Evolutionary conservation across 371 early-diverging fungal genomes (phyloP), one percentile per base, ranked within the genome.

Genomic region (Circinella umbellata): DNA sequence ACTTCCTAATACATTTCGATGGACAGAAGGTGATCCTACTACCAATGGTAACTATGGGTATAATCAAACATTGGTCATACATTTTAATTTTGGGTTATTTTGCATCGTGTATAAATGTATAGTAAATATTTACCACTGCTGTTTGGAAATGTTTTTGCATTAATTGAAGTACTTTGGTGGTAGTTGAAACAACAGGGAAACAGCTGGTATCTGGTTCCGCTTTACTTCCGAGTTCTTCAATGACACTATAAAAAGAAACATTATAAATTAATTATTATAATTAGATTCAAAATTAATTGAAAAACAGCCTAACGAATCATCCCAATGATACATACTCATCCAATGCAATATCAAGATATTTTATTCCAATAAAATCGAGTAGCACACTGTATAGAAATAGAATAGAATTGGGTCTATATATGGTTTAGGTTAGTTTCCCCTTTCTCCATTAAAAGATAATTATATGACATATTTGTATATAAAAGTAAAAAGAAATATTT

Each of bases 81-180:
- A 6, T 9, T 6, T 42, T 3, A 69, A 54, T 20, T 42, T 4
- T 57, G 35, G 55, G 17, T 34, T 17, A 3, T 61, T 57, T 14
- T 35, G 53, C 15, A 53, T 53, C 20, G 2, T 27, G 2, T 27
- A 27, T 27, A 27, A 27, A 27, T 27, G 27, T 27, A 27, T 27
- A 27, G 27, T 27, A 27, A 27, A 27, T 27, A 27, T 2, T 27
- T 57, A 95, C 96, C 66, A 97, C 85, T 4, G 88, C 84, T 11
- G 89, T 84, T 70, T 96, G 95, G 82, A 96, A 98, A 77, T 97
- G 97, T 47, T 91, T 83, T 77, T 98, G 98, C 63, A 95, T 79
- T 54, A 97, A 77, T 53, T 95, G 95, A 20, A 94, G 85, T 3
- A 92, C 88, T 36, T 91, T 77, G 8, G 91, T 92, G 17, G 93